These are phyloP conservation scores for Stropharia rugosoannulata DNA, from an alignment of 768 basidiomycete genomes.

Conservation along the genomic window DNA sequence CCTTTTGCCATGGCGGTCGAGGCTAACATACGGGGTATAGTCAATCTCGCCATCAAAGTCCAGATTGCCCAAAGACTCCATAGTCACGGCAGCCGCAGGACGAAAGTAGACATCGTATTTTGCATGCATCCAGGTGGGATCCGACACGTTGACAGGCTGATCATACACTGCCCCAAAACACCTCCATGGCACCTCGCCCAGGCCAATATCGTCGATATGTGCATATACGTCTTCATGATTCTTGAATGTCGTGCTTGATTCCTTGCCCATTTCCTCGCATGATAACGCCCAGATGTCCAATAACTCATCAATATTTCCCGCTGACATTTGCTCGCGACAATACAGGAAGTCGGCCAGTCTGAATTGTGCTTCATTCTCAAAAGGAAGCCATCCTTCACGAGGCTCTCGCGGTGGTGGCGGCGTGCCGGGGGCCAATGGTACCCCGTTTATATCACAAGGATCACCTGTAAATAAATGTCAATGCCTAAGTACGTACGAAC, in stretches of 20 bases:
- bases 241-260: slow-evolving; percentile 30
- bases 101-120: slow-evolving; percentile 31
- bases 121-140: not conserved
- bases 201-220: slow-evolving; percentile 29
- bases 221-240: slow-evolving; percentile 26
- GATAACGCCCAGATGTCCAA: slow-evolving; percentile 13
- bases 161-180: slow-evolving; percentile 27
- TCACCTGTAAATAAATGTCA: not conserved
- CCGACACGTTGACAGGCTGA: slow-evolving; percentile 24
- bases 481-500: not conserved
- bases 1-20: slow-evolving; percentile 17
- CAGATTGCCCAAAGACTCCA: slow-evolving; percentile 26
- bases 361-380: slow-evolving; percentile 17
- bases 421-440: not conserved
- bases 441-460: not conserved
- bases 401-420: not conserved
- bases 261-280: not conserved
- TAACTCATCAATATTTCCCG: slow-evolving; percentile 9
- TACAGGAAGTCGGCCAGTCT: slow-evolving; percentile 19
- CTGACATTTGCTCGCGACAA: slow-evolving; percentile 15
- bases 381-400: not conserved
- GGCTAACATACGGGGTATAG: slow-evolving; percentile 14
- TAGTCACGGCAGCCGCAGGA: slow-evolving; percentile 23
- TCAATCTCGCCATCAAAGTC: slow-evolving; percentile 30
- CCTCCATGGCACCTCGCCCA: slow-evolving; percentile 36